phyloP scores from a whole-genome alignment of 1,139 yeast species.

The Kodamaea derodonti region DNA sequence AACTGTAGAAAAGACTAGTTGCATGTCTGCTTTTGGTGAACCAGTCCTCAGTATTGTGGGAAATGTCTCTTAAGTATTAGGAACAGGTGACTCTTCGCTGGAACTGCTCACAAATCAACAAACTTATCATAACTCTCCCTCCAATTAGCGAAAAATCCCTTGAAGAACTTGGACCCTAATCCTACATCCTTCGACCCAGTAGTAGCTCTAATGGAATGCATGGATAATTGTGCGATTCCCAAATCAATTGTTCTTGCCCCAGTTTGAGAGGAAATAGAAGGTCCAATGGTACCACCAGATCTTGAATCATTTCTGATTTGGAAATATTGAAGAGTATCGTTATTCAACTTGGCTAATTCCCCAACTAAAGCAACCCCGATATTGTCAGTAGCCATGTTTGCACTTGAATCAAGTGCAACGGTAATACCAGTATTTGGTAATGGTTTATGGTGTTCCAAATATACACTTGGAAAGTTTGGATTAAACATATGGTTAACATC shows the following conservation, averaged over 20 bases:
- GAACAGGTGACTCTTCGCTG: too few species aligned
- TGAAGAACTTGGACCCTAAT: constrained; percentile 61
- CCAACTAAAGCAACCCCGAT: constrained; percentile 64
- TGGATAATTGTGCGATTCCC: constrained; percentile 74
- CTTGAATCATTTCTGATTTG: constrained; percentile 69
- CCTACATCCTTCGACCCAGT: constrained; percentile 70
- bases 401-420: constrained; percentile 70
- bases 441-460: constrained; percentile 73
- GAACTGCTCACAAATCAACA: constrained; percentile 36
- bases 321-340: constrained; percentile 62
- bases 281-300: constrained; percentile 82
- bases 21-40: too few species aligned
- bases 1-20: too few species aligned
- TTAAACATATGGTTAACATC: constrained; percentile 65
- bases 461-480: constrained; percentile 59
- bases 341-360: constrained; percentile 59
- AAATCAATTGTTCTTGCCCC: constrained; percentile 76
- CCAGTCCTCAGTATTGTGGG: too few species aligned
- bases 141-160: constrained; percentile 61
- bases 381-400: constrained; percentile 77
- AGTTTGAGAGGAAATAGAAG: constrained; percentile 57
- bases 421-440: constrained; percentile 74
- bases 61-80: too few species aligned
- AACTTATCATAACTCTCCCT: constrained; percentile 42
- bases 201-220: constrained; percentile 80